Evolutionary conservation across 257 asterid genomes (phyloP).

Genomic region (Solanum rostratum): DNA sequence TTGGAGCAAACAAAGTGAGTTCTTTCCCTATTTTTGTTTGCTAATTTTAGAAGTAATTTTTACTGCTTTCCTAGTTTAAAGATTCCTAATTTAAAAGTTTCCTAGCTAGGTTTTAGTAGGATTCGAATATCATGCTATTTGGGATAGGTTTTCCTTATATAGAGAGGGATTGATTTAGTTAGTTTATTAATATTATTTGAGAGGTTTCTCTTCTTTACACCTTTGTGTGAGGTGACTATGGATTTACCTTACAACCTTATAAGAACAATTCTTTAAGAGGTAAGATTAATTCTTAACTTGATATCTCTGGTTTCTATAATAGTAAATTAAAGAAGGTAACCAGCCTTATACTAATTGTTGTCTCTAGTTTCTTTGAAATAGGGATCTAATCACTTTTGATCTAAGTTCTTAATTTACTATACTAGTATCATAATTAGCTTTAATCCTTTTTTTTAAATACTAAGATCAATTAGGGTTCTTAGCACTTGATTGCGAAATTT

Average conservation of each 20-base stretch:
- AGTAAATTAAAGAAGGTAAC: not conserved
- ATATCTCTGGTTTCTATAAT: not conserved
- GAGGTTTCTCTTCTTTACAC: not conserved
- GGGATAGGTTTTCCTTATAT: not conserved
- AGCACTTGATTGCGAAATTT: not conserved
- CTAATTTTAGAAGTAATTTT: not conserved
- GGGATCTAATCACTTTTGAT: not conserved
- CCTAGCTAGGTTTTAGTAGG: not conserved
- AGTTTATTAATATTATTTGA: not conserved
- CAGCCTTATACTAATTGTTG: not conserved
- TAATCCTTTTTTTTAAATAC: not conserved
- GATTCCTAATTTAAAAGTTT: not conserved
- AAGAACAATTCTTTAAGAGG: not conserved
- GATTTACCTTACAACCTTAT: not conserved
- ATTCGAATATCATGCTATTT: not conserved
- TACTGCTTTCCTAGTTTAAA: not conserved
- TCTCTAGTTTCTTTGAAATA: not conserved
- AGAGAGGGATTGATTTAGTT: not conserved
- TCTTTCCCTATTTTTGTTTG: too few species aligned
- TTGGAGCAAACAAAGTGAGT: too few species aligned
- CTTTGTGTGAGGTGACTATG: not conserved
- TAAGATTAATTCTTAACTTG: not conserved
- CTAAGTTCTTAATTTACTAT: not conserved
- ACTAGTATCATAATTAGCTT: not conserved
- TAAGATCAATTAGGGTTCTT: not conserved